Conservation (phyloP, 208 protist species). For the Trypanosoma scelopori region DNA sequence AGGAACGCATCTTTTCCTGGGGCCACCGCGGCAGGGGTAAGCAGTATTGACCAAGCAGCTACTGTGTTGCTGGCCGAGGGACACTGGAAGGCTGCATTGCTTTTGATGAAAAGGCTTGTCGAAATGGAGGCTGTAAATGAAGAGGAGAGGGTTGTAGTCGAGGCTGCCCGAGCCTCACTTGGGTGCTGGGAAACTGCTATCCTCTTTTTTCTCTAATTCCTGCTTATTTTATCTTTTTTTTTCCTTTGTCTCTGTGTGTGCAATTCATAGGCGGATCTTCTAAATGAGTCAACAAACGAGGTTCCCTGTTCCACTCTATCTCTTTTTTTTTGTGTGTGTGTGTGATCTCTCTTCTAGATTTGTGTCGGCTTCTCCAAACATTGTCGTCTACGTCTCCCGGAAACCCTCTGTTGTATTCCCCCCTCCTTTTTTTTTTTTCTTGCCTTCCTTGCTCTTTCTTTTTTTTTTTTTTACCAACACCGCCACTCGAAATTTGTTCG, state of each 20-base stretch:
- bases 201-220: conserved; percentile 36
- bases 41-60: conserved; percentile 28
- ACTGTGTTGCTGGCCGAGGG: conserved; percentile 22
- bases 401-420: no score
- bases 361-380: no score
- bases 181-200: conserved; percentile 37
- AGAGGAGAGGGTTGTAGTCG: conserved; percentile 31
- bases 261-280: conserved; percentile 11
- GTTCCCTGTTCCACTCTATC: conserved; percentile 11
- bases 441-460: neutral
- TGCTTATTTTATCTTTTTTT: conserved; percentile 20
- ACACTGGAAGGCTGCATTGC: conserved; percentile 35
- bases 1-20: neutral
- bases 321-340: no score
- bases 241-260: conserved; percentile 23
- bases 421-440: conserved; percentile 17
- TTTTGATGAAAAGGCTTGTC: conserved; percentile 28
- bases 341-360: no score
- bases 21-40: conserved; percentile 7
- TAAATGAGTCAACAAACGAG: neutral
- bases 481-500: no score
- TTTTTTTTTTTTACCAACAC: no score
- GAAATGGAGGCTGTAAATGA: conserved; percentile 20
- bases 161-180: conserved; percentile 23
- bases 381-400: neutral